A percentile compares a stretch with the other conserved stretches of the same genome.
phyloP scores from a whole-genome alignment of 2,329 filamentous ascomycete genomes.

The Cladosporium sp. region DNA sequence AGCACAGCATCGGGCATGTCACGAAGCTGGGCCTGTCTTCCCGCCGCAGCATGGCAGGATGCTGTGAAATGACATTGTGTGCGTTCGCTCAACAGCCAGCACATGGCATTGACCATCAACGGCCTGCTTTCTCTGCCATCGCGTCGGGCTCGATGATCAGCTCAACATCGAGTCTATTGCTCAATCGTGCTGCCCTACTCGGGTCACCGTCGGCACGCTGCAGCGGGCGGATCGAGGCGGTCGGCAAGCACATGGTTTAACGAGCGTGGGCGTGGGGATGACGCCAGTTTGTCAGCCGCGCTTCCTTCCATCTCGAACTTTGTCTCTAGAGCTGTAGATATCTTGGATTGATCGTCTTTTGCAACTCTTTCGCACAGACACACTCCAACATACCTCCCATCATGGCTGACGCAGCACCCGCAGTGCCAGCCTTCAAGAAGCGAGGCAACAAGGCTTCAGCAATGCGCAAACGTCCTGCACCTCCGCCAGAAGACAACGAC shows the following conservation, averaged over 20 bases:
- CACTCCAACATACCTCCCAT: neutral
- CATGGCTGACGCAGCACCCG: slow-evolving; percentile 32
- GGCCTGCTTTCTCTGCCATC: neutral
- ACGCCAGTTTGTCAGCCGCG: neutral
- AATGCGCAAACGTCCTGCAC: slow-evolving; percentile 74
- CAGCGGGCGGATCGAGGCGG: neutral
- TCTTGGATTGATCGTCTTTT: neutral
- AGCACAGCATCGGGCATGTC: no score
- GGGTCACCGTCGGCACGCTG: no score
- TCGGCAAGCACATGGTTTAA: neutral
- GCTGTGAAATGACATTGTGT: no score
- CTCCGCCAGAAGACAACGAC: slow-evolving; percentile 62
- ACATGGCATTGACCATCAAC: no score
- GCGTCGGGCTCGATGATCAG: neutral
- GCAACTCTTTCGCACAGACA: neutral
- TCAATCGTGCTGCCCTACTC: neutral
- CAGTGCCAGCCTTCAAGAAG: slow-evolving; percentile 73
- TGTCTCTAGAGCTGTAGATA: neutral
- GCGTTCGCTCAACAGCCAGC: no score
- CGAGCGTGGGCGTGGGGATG: neutral
- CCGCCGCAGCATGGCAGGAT: no score
- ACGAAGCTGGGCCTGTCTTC: no score
- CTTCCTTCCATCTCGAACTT: neutral
- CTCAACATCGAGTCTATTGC: neutral
- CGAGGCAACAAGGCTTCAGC: slow-evolving; percentile 71